Evolutionary conservation across 2,329 filamentous ascomycete species (phyloP), one percentile per base, ranked within the genome.

Genomic region (Akanthomyces dipterigenus): DNA sequence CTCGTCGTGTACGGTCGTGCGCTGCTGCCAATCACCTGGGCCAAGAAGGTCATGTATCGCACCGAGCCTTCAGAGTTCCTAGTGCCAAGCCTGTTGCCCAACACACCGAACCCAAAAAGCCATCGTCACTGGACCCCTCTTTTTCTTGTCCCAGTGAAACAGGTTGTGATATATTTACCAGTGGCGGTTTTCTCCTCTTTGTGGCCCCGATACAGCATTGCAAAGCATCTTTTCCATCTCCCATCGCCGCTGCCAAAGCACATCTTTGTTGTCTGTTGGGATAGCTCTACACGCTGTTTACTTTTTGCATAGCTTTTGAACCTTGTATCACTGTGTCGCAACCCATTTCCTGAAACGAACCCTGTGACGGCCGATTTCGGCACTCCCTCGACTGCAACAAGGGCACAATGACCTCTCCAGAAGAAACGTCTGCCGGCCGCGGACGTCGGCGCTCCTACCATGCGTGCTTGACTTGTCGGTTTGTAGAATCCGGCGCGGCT

Each of bases 381-480:
- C 24, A 38, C 46, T 20, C 11, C 40, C 34, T 55, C n/a, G n/a
- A 34, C 24, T 49, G 55, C 57, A 45, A 64, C 28, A 28, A 40
- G 31, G 31, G 34, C 11, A 55, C 9, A 38, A 74, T 73, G 74
- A 69, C 70, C 60, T 70, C 70, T 31, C 67, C 67, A 63, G 73
- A 73, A 48, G 72, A 73, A 36, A 67, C 59, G 60, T 65, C 62
- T 60, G 63, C 64, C 45, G 63, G 66, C 65, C 72, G 73, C 20
- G 75, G 74, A 48, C 70, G 75, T 67, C 67, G 73, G 64, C 69
- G 75, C 45, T 76, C 74, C 55, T 73, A 77, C 62, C 72, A 77
- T 65, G 76, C 76, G 28, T 78, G 76, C 65, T 72, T 80, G 55
- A 79, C 77, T 63, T 81, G 79, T 77, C 72, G 78, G 78, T 81